phyloP scores from a whole-genome alignment of 306 rosid genomes.

The Heteromeles arbutifolia region DNA sequence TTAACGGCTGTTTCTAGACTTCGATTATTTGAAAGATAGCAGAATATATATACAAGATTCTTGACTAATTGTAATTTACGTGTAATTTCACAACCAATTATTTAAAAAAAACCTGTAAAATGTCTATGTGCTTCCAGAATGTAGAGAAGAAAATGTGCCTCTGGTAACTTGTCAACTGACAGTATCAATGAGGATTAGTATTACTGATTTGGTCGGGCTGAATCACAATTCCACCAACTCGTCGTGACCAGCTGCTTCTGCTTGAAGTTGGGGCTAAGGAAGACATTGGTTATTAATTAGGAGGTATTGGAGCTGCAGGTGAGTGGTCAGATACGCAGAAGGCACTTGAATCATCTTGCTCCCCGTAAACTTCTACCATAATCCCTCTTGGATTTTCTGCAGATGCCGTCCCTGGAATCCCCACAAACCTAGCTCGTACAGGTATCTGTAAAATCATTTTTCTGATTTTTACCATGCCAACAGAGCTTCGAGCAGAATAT shows the following conservation, averaged over 20 bases:
- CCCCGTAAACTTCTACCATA: constrained; percentile 83
- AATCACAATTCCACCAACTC: constrained; percentile 47
- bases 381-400: constrained; percentile 53
- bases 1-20: not conserved
- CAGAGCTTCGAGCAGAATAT: constrained; percentile 55
- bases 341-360: constrained; percentile 66
- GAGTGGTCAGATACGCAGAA: constrained; percentile 67
- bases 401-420: constrained; percentile 76
- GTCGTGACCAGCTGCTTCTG: constrained; percentile 22
- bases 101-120: not conserved
- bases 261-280: constrained; percentile 23
- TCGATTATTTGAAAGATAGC: not conserved
- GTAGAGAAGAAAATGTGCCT: not conserved
- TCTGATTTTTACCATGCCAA: constrained; percentile 70
- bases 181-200: not conserved
- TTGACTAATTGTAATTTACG: not conserved
- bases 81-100: not conserved
- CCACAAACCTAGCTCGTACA: constrained; percentile 60
- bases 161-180: not conserved
- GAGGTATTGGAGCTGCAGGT: constrained; percentile 39
- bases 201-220: constrained; percentile 36
- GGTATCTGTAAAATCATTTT: constrained; percentile 61
- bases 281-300: constrained; percentile 18
- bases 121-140: not conserved
- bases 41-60: not conserved